phyloP scores from a whole-genome alignment of 306 rosid genomes.

The Phaseolus lunatus region DNA sequence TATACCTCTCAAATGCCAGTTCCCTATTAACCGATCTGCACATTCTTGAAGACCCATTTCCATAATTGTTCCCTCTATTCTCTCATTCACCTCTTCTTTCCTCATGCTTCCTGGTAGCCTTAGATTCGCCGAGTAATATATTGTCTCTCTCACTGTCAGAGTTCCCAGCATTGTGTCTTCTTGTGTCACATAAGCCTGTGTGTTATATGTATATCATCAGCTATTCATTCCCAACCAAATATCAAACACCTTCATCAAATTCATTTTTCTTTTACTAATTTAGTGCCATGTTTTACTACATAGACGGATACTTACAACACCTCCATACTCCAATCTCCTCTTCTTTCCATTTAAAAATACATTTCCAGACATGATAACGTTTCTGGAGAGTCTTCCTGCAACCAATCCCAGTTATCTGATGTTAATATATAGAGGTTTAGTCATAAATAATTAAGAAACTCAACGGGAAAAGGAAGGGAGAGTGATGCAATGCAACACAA shows the following conservation, averaged over 20 bases:
- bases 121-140: conserved; percentile 80
- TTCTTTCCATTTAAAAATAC: conserved; percentile 84
- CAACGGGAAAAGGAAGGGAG: too few relatives aligned
- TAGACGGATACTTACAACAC: conserved; percentile 59
- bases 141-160: conserved; percentile 83
- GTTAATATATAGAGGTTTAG: neutral
- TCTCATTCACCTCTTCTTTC: conserved; percentile 66
- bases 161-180: conserved; percentile 87
- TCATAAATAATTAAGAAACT: too few relatives aligned
- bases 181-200: conserved; percentile 94
- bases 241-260: neutral
- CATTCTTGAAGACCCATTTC: conserved; percentile 94
- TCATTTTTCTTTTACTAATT: neutral
- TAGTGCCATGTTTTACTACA: too few relatives aligned
- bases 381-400: conserved; percentile 85
- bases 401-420: neutral
- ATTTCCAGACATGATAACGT: conserved; percentile 80
- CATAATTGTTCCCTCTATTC: conserved; percentile 65
- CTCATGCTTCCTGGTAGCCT: conserved; percentile 70
- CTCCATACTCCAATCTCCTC: conserved; percentile 67
- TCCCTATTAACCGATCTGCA: conserved; percentile 72
- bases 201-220: neutral
- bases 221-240: too few relatives aligned
- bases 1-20: conserved; percentile 91
- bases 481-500: too few relatives aligned